Evolutionary conservation across 2,329 filamentous ascomycete genomes (phyloP).

Genomic region (Fusarium coffeatum): DNA sequence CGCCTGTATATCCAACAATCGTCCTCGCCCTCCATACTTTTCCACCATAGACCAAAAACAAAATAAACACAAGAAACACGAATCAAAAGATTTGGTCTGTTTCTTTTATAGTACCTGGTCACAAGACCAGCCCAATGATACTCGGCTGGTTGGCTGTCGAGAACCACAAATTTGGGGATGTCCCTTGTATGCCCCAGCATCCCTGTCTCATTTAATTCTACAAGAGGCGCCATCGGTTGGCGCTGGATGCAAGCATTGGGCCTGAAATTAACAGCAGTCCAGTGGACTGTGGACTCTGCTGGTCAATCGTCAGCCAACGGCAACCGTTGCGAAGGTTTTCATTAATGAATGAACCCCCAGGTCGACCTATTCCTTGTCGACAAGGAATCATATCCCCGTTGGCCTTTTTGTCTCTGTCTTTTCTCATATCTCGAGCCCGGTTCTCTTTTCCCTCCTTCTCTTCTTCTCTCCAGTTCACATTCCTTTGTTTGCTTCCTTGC

Average conservation of each 20-base stretch:
- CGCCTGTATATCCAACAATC: slow-evolving; percentile 29
- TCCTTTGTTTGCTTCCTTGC: neutral
- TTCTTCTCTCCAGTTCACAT: slow-evolving; percentile 8
- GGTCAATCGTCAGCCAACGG: neutral
- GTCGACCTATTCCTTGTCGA: slow-evolving; percentile 24
- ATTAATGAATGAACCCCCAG: slow-evolving; percentile 34
- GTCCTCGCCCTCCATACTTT: slow-evolving; percentile 9
- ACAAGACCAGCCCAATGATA: slow-evolving; percentile 13
- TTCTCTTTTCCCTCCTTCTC: neutral
- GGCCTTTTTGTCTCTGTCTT: slow-evolving; percentile 16
- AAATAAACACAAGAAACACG: neutral
- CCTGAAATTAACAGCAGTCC: slow-evolving; percentile 43
- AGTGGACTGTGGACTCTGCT: neutral
- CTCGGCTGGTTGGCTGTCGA: slow-evolving; percentile 30
- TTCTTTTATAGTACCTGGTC: neutral
- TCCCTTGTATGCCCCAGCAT: slow-evolving; percentile 30
- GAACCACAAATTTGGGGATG: slow-evolving; percentile 35
- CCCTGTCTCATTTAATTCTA: slow-evolving; percentile 44
- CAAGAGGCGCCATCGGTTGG: slow-evolving; percentile 38
- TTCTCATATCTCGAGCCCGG: slow-evolving; percentile 8
- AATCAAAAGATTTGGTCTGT: neutral
- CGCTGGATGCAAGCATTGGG: slow-evolving; percentile 35
- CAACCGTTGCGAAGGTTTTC: slow-evolving; percentile 11
- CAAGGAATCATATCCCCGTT: slow-evolving; percentile 33
- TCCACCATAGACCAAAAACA: neutral